Evolutionary conservation across 345 rosid species (phyloP).

Genomic region (Erodium maritimum): DNA sequence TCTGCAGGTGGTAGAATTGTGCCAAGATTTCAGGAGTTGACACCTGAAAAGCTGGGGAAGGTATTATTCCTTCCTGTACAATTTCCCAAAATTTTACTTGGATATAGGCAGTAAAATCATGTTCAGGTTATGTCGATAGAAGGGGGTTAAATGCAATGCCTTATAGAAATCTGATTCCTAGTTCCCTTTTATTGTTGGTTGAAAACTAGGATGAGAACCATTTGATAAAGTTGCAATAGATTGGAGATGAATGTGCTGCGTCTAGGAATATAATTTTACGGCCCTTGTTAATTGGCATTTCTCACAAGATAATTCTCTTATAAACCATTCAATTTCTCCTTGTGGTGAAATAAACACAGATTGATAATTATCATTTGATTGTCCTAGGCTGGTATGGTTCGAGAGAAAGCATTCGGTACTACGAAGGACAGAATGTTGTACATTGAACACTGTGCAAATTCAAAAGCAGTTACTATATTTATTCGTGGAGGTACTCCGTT

Average conservation of each 20-base stretch:
- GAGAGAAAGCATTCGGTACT: conserved; percentile 71
- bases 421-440: conserved; percentile 74
- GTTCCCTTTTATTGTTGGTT: not conserved
- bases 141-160: not conserved
- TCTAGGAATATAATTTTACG: not conserved
- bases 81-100: not conserved
- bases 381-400: conserved; percentile 68
- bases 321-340: not conserved
- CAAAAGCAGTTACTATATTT: conserved; percentile 73
- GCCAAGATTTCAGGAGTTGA: conserved; percentile 95
- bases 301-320: not conserved
- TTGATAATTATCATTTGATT: not conserved
- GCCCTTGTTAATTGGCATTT: not conserved
- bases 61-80: conserved; percentile 19
- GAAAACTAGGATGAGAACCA: not conserved
- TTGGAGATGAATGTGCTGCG: not conserved
- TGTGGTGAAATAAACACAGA: not conserved
- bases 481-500: conserved; percentile 74
- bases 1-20: conserved; percentile 90
- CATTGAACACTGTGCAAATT: conserved; percentile 72
- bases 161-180: not conserved
- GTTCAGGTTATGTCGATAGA: too few species aligned
- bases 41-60: conserved; percentile 87
- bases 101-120: too few species aligned
- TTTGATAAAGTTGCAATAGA: not conserved